A percentile compares a stretch with the other conserved stretches of the same genome.
phyloP scores from a whole-genome alignment of 1,284 basidiomycete genomes.

The Trichosporon ovoides region DNA sequence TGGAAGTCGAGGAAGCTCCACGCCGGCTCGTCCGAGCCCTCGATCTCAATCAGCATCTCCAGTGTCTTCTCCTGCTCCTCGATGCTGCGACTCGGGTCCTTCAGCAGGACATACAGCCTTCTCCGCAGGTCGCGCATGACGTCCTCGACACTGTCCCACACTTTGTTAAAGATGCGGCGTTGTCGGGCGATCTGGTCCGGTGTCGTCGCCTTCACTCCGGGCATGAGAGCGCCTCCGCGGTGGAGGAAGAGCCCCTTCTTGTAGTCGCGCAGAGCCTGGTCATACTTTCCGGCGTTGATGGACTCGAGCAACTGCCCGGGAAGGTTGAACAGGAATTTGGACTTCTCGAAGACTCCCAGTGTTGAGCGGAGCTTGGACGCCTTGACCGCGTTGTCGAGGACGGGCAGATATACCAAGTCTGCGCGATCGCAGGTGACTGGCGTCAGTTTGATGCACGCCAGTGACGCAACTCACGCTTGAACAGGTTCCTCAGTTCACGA shows the following conservation, averaged over 20 bases:
- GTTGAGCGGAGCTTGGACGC: constrained; percentile 89
- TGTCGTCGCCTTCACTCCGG: constrained; percentile 53
- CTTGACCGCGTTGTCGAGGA: constrained; percentile 92
- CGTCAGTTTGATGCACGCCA: not conserved
- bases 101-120: constrained; percentile 68
- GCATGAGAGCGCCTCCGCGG: constrained; percentile 74
- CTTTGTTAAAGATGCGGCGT: constrained; percentile 87
- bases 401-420: constrained; percentile 91
- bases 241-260: constrained; percentile 93
- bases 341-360: constrained; percentile 89
- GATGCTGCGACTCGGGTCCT: constrained; percentile 66
- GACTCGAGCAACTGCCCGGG: constrained; percentile 86
- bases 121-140: constrained; percentile 88
- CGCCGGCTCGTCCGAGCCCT: constrained; percentile 68
- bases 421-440: constrained; percentile 71
- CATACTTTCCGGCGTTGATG: constrained; percentile 73
- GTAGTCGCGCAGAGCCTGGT: constrained; percentile 89
- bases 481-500: constrained; percentile 69
- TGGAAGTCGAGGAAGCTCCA: constrained; percentile 94
- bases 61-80: constrained; percentile 98
- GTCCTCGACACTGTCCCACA: constrained; percentile 91
- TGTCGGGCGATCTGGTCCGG: constrained; percentile 62
- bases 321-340: constrained; percentile 97
- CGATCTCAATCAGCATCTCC: constrained; percentile 84
- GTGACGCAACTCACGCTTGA: constrained; percentile 62